phyloP scores from a whole-genome alignment of 148 eudicot genomes.

The Persicaria tinctoria region DNA sequence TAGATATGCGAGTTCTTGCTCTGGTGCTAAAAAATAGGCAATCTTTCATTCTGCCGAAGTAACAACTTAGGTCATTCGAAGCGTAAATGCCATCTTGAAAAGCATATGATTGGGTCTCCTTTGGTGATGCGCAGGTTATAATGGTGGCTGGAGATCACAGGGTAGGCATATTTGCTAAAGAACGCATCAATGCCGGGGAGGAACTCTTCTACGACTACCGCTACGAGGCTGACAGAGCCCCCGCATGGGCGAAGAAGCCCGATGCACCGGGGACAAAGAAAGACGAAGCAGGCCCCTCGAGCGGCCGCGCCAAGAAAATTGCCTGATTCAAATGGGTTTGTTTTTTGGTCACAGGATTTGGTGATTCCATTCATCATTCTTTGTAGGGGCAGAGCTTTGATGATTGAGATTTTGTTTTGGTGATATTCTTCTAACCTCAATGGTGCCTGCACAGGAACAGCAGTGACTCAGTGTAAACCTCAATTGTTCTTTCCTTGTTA shows the following conservation, averaged over 20 bases:
- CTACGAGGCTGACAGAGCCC: conserved; percentile 84
- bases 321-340: conserved; percentile 25
- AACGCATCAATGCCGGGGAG: conserved; percentile 75
- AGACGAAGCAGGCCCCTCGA: conserved; percentile 69
- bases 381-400: conserved; percentile 5
- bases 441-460: neutral
- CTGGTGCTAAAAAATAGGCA: no score
- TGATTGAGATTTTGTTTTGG: neutral
- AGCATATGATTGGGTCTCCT: neutral
- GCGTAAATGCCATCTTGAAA: neutral
- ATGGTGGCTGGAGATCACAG: conserved; percentile 98
- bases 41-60: no score
- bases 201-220: conserved; percentile 94
- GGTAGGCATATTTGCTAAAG: conserved; percentile 97
- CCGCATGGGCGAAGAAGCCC: conserved; percentile 95
- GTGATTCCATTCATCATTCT: neutral
- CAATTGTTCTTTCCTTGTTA: neutral
- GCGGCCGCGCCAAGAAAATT: conserved; percentile 84
- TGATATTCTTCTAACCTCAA: neutral
- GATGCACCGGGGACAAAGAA: conserved; percentile 72
- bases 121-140: conserved; percentile 45
- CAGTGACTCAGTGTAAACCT: neutral
- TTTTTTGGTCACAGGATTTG: neutral
- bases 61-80: no score
- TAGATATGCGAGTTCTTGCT: no score